Percentiles rank a stretch among this genome's conserved stretches.
phyloP scores from a whole-genome alignment of 768 basidiomycete species.

The Lactifluus echinatus region DNA sequence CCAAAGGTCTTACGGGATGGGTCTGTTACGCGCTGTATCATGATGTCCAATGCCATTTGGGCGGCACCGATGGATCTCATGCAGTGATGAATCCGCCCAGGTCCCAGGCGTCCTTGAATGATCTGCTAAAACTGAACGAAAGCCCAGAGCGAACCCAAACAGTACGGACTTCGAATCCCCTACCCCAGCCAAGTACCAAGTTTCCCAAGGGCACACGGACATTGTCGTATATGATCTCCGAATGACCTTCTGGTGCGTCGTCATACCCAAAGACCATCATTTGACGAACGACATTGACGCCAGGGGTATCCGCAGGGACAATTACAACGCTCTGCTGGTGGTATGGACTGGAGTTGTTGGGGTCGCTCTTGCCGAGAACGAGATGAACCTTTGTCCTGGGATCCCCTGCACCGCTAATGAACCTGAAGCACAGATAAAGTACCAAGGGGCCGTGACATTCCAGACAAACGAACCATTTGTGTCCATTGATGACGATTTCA shows the following conservation, averaged over 20 bases:
- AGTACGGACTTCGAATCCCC: conserved; percentile 74
- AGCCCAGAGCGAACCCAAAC: not conserved
- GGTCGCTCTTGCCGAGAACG: conserved; percentile 92
- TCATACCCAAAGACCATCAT: conserved; percentile 94
- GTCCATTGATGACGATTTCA: conserved; percentile 89
- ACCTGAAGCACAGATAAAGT: conserved; percentile 42
- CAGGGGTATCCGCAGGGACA: conserved; percentile 81
- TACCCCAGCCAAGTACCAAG: conserved; percentile 86
- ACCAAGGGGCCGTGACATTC: not conserved
- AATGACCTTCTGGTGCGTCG: conserved; percentile 95
- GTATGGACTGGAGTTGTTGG: conserved; percentile 66
- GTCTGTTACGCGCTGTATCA: conserved; percentile 91
- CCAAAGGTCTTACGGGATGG: conserved; percentile 89
- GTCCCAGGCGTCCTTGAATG: conserved; percentile 92
- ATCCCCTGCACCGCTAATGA: conserved; percentile 96
- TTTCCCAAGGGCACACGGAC: conserved; percentile 82
- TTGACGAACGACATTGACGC: conserved; percentile 83
- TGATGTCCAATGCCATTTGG: conserved; percentile 71
- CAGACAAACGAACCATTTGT: conserved; percentile 67
- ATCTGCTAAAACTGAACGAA: conserved; percentile 38
- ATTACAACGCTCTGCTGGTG: conserved; percentile 90
- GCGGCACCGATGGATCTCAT: conserved; percentile 96
- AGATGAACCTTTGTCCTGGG: conserved; percentile 84
- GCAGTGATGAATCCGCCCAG: conserved; percentile 95
- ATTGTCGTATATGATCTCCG: conserved; percentile 89